Conservation (phyloP, 805 yeast species). For the Zygotorulaspora florentina region DNA sequence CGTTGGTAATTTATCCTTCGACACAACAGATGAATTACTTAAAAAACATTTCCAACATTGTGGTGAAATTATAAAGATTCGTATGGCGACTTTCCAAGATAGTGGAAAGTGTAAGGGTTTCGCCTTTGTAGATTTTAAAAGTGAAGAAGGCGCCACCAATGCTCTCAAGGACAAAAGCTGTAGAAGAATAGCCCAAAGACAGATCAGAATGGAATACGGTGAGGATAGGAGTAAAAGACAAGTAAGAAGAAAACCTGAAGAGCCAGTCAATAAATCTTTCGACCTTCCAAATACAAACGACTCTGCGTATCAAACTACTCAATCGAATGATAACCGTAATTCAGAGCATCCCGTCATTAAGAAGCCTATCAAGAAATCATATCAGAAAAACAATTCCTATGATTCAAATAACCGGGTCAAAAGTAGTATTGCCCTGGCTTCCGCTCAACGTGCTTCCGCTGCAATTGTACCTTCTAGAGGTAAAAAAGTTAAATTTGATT, state of each 20-base stretch:
- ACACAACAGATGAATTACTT: conserved; percentile 75
- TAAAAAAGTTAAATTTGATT: conserved; percentile 72
- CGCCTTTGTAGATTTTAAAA: conserved; percentile 83
- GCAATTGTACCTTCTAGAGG: conserved; percentile 90
- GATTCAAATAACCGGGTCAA: conserved; percentile 48
- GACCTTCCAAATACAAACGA: conserved; percentile 20
- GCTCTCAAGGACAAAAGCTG: conserved; percentile 74
- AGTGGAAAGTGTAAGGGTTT: conserved; percentile 95
- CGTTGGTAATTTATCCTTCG: conserved; percentile 91
- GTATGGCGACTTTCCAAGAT: conserved; percentile 99
- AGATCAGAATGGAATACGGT: conserved; percentile 84
- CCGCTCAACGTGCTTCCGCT: conserved; percentile 83
- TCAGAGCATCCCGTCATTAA: neutral
- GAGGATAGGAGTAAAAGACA: conserved; percentile 85
- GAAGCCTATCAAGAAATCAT: conserved; percentile 5
- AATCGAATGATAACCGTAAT: neutral
- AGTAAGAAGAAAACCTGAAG: conserved; percentile 40
- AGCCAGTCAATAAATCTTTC: conserved; percentile 22
- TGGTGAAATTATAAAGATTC: conserved; percentile 75
- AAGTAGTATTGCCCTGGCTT: conserved; percentile 83
- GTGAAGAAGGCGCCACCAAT: conserved; percentile 73
- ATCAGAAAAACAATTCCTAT: conserved; percentile 10
- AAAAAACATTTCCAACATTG: conserved; percentile 84
- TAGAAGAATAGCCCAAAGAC: conserved; percentile 64
- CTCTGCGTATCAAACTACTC: neutral